Evolutionary conservation across 495 filamentous ascomycete species (phyloP).

Genomic region (Hypoxylon trugodes): DNA sequence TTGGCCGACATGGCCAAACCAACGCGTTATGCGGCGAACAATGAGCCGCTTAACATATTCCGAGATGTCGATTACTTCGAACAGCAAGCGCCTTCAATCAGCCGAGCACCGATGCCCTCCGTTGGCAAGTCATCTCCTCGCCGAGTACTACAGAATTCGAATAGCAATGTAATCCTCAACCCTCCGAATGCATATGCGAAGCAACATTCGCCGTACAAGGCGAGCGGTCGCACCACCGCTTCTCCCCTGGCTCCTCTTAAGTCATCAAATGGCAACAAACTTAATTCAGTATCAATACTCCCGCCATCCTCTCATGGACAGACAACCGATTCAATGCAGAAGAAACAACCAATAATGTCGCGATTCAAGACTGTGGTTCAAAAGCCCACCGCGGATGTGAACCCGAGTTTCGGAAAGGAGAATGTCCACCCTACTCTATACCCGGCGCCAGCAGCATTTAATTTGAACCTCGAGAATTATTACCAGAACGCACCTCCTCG

Average conservation of each 20-base stretch:
- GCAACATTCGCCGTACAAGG: conserved; percentile 69
- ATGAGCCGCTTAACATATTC: conserved; percentile 69
- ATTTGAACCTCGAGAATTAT: conserved; percentile 61
- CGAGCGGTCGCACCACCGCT: conserved; percentile 46
- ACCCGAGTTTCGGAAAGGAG: conserved; percentile 71
- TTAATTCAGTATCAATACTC: conserved; percentile 73
- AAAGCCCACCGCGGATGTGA: conserved; percentile 72
- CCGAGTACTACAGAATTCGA: conserved; percentile 60
- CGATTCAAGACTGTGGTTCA: conserved; percentile 68
- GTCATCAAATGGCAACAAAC: conserved; percentile 53
- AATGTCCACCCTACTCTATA: conserved; percentile 63
- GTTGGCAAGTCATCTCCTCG: conserved; percentile 51
- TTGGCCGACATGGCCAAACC: conserved; percentile 57
- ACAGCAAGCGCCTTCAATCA: conserved; percentile 54
- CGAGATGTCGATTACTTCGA: conserved; percentile 64
- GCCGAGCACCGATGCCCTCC: conserved; percentile 62
- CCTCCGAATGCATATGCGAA: conserved; percentile 58
- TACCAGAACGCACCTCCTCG: conserved; percentile 63
- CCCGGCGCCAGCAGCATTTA: conserved; percentile 59
- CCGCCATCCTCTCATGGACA: conserved; percentile 71
- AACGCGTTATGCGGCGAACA: conserved; percentile 65
- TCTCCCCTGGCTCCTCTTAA: conserved; percentile 55
- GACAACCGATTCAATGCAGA: conserved; percentile 85
- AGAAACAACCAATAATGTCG: conserved; percentile 72
- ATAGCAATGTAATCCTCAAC: conserved; percentile 62